Evolutionary conservation across 495 filamentous ascomycete species (phyloP).

Genomic region (Gamarada debralockiae): DNA sequence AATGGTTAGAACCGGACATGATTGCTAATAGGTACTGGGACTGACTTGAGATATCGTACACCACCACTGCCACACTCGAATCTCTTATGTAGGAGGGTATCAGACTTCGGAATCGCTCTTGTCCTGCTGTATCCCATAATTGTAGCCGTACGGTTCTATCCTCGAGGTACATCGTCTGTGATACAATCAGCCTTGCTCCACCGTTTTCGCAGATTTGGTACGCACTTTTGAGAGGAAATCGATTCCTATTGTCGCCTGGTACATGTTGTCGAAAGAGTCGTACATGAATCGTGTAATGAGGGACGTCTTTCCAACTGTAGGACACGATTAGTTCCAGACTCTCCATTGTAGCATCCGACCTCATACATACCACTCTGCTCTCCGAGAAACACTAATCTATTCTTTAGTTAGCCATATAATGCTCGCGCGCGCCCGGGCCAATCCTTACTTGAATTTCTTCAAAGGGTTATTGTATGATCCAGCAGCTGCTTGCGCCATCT

Average conservation of each 20-base stretch:
- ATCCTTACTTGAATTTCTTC: slow-evolving; percentile 97
- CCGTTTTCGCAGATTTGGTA: neutral
- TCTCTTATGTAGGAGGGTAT: slow-evolving; percentile 99
- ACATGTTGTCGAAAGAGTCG: slow-evolving; percentile 99
- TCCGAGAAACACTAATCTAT: slow-evolving; percentile 90
- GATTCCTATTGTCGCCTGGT: slow-evolving; percentile 98
- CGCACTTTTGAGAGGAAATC: slow-evolving; percentile 95
- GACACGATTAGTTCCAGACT: neutral
- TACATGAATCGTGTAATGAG: slow-evolving; percentile 99
- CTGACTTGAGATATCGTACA: slow-evolving; percentile 94
- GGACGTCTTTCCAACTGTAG: slow-evolving; percentile 91
- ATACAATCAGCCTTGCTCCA: slow-evolving; percentile 6
- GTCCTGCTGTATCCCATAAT: slow-evolving; percentile 97
- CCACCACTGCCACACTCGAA: slow-evolving; percentile 93
- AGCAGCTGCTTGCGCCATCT: slow-evolving; percentile 42
- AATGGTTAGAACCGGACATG: slow-evolving; percentile 8
- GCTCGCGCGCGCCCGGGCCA: slow-evolving; percentile 16
- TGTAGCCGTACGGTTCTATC: slow-evolving; percentile 96
- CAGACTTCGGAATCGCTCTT: slow-evolving; percentile 92
- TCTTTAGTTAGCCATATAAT: slow-evolving; percentile 8
- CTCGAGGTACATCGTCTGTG: slow-evolving; percentile 97
- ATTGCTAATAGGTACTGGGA: neutral
- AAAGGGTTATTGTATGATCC: slow-evolving; percentile 97
- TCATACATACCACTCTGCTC: slow-evolving; percentile 86
- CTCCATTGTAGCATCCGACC: neutral